Evolutionary conservation across 768 basidiomycete genomes (phyloP), one percentile per base, ranked within the genome.

Genomic region (Suillus placidus): DNA sequence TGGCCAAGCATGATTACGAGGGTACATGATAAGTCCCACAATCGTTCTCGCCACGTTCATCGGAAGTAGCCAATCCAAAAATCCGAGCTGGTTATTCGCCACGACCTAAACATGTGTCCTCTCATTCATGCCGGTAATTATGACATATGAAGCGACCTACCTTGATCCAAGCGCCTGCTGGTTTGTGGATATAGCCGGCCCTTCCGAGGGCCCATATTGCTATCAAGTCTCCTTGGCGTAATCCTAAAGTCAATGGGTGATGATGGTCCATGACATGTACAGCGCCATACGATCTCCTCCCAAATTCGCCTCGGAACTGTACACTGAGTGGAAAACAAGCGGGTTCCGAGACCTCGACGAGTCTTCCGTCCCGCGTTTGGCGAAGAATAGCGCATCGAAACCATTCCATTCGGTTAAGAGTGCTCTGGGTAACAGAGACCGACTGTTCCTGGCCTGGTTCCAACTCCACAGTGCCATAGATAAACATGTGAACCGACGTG

Each of bases 141-240:
- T 23, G 23, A 14, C 35, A 16, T 26, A 57, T 40, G 16, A 30
- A 58, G 26, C 9, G 18, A 58, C 57, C 23, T 40, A 40, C 57
- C 38, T 58, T 58, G 1, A 58, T 58, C 57, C 57, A 58, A 30
- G 57, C 57, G 16, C 57, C 57, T 26, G 57, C 26, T 16, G 57
- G 57, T 40, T 58, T 58, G 37, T 58, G 57, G 9, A 58, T 40
- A 40, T 40, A 58, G 4, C 57, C 57, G 7, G 57, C 38, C 9
- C 23, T 58, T 38, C 57, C 57, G 5, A 58, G 57, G 16, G 57
- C 57, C 57, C 57, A 58, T 38, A 58, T n/a, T 37, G 57, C 57
- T 58, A 58, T 40, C 16, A 3, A 40, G 16, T 58, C 57, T 9
- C 57, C 57, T 30, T 58, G 57, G 23, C 57, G 37, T 58, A 58